Percentiles rank a stretch among this genome's conserved stretches.
Evolutionary conservation across 1,284 basidiomycete genomes (phyloP).

Genomic region (Sanghuangporus weigelae): DNA sequence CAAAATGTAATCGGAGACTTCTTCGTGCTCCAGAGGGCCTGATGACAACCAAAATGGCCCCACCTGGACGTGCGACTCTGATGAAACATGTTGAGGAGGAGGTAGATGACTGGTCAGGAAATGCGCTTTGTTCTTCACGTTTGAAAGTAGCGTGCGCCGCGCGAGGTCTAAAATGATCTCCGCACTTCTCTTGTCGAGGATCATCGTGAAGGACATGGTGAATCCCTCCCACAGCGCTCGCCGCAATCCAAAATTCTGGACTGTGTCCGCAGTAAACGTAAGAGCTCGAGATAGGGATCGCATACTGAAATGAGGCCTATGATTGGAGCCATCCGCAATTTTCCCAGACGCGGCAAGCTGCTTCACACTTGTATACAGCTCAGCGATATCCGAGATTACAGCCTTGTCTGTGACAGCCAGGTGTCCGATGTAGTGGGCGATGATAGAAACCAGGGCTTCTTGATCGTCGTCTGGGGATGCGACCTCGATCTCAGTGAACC

Average conservation of each 20-base stretch:
- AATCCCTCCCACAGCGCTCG: conserved; percentile 95
- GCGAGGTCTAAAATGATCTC: conserved; percentile 66
- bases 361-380: conserved; percentile 87
- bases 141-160: conserved; percentile 76
- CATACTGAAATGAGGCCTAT: conserved; percentile 97
- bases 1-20: conserved; percentile 84
- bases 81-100: conserved; percentile 42
- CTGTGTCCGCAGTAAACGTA: conserved; percentile 85
- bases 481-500: conserved; percentile 96
- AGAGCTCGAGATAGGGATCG: conserved; percentile 91
- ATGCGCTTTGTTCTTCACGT: conserved; percentile 78
- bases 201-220: conserved; percentile 97
- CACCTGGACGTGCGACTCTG: conserved; percentile 72
- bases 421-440: conserved; percentile 87
- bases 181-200: conserved; percentile 76
- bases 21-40: conserved; percentile 58
- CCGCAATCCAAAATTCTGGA: conserved; percentile 74
- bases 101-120: conserved; percentile 66
- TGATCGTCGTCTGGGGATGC: conserved; percentile 89
- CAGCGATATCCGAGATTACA: conserved; percentile 88
- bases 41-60: conserved; percentile 89
- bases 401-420: conserved; percentile 81
- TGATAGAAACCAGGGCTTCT: conserved; percentile 86
- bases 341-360: conserved; percentile 73
- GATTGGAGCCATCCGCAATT: conserved; percentile 93